Conservation (phyloP, 441 rosid genomes). For the Eugenia klotzschiana region DNA sequence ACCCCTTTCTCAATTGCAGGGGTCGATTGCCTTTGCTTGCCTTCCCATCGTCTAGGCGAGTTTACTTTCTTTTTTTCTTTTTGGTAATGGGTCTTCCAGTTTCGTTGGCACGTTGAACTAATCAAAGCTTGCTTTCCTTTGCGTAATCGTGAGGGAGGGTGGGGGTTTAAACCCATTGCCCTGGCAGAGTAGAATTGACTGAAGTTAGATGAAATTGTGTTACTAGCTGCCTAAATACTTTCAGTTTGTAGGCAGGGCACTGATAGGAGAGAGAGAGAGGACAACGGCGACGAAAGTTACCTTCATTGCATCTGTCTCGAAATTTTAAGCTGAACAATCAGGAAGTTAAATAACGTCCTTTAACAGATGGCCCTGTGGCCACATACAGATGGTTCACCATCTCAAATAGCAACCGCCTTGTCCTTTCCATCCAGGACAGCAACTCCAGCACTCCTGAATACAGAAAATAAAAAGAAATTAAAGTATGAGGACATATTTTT, state of each 20-base stretch:
- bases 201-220: not conserved
- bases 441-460: constrained; percentile 33
- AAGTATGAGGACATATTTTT: not conserved
- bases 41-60: not conserved
- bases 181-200: not conserved
- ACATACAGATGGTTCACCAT: not conserved
- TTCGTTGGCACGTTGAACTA: not conserved
- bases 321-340: not conserved
- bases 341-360: not conserved
- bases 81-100: not conserved
- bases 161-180: not conserved
- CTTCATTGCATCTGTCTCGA: not conserved
- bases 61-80: not conserved
- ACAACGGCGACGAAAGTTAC: not conserved
- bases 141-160: not conserved
- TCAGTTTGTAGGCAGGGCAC: not conserved
- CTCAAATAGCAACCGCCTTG: constrained; percentile 12
- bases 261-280: not conserved
- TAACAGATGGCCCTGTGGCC: not conserved
- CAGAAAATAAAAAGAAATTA: not conserved
- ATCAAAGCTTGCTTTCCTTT: not conserved
- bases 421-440: constrained; percentile 30
- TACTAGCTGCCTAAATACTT: not conserved
- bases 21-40: not conserved
- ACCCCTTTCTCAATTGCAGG: not conserved